phyloP scores from a whole-genome alignment of 129 eudicot genomes.

The Silybum marianum region DNA sequence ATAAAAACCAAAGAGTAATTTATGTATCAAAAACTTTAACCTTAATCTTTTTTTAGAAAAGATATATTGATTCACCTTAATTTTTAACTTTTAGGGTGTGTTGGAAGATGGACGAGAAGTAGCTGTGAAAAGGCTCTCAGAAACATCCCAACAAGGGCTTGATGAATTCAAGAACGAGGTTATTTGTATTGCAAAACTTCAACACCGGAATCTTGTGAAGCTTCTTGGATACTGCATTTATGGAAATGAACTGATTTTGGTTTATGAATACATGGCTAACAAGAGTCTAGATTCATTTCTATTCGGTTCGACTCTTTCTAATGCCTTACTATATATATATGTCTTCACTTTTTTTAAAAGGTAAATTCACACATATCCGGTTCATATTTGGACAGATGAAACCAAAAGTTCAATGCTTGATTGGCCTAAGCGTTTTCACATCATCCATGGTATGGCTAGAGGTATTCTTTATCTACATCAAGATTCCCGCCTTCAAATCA shows the following conservation, averaged over 20 bases:
- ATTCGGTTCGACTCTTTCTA: constrained; percentile 20
- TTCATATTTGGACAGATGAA: not conserved
- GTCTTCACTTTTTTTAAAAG: not conserved
- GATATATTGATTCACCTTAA: not conserved
- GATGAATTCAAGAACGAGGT: constrained; percentile 1
- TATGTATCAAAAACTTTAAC: too few species aligned
- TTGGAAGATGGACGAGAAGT: constrained; percentile 22
- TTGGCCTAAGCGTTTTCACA: not conserved
- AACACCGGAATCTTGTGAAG: constrained; percentile 40
- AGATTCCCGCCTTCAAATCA: constrained; percentile 16
- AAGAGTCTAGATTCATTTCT: constrained; percentile 25
- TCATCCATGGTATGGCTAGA: not conserved
- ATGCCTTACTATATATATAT: too few species aligned
- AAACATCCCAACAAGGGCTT: constrained; percentile 16
- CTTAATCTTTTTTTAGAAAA: too few species aligned
- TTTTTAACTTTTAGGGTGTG: constrained; percentile 23
- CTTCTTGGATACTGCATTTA: constrained; percentile 38
- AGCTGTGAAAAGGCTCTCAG: constrained; percentile 30
- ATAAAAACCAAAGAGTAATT: not conserved
- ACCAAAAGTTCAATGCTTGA: not conserved
- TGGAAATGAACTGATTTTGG: constrained; percentile 10
- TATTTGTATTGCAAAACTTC: constrained; percentile 31
- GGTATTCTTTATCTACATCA: constrained; percentile 19
- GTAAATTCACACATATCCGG: not conserved
- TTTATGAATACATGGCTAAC: constrained; percentile 27